Evolutionary conservation across 805 yeast species (phyloP).

Genomic region (Wickerhamomyces rabaulensis): DNA sequence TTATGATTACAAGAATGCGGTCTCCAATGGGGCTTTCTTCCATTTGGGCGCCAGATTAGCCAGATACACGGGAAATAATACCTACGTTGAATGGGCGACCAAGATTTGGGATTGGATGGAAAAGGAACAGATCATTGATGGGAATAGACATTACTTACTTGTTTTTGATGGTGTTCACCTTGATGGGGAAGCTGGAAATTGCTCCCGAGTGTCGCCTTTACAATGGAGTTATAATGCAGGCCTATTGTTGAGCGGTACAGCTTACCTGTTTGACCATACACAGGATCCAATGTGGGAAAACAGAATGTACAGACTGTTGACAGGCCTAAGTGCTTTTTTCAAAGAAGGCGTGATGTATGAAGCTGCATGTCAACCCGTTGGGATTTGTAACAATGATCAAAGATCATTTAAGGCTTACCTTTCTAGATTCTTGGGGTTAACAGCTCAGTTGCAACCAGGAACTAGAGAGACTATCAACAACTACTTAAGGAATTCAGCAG

Average conservation of each 20-base stretch:
- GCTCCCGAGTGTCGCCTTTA: slow-evolving; percentile 49
- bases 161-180: slow-evolving; percentile 67
- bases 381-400: slow-evolving; percentile 77
- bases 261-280: slow-evolving; percentile 74
- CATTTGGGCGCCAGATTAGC: slow-evolving; percentile 84
- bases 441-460: slow-evolving; percentile 67
- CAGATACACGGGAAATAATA: slow-evolving; percentile 68
- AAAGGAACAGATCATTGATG: slow-evolving; percentile 34
- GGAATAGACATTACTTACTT: slow-evolving; percentile 27
- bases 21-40: slow-evolving; percentile 87
- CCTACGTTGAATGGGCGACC: slow-evolving; percentile 73
- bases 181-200: slow-evolving; percentile 38
- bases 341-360: slow-evolving; percentile 60
- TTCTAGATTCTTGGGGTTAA: slow-evolving; percentile 66
- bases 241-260: slow-evolving; percentile 70
- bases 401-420: slow-evolving; percentile 87
- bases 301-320: slow-evolving; percentile 50
- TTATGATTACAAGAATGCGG: slow-evolving; percentile 86
- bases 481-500: slow-evolving; percentile 44
- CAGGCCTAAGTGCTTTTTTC: slow-evolving; percentile 56
- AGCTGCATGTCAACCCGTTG: slow-evolving; percentile 69
- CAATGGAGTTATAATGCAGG: slow-evolving; percentile 92
- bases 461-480: slow-evolving; percentile 27
- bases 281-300: slow-evolving; percentile 58
- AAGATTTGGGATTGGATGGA: slow-evolving; percentile 77